Base-by-base conservation (phyloP, 306 rosid species). In the Dalbergia oliveri region DNA sequence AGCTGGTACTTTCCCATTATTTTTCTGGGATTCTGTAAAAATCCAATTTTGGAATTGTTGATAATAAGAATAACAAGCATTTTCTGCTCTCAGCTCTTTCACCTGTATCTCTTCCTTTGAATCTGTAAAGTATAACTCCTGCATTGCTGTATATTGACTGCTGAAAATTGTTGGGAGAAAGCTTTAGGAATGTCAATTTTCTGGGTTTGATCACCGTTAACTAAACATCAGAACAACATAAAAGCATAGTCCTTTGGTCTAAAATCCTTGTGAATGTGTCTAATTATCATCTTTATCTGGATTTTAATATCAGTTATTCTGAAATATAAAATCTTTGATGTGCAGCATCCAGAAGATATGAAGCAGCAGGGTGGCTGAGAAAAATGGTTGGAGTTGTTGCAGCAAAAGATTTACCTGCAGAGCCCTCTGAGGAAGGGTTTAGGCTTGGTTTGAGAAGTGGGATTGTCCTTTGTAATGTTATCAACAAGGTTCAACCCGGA, bases 401-500 rank as follows among this genome's bases (percentile, higher is more conserved):
- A 5, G 99, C 97, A 26, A 95, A 90, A 81, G 99, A 95, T 81
- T 87, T 95, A 75, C 99, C 98, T 0, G 99, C 97, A 13, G 97
- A 93, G 83, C 99, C 99, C 1, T 90, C 99, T 3, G 99, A 95
- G 86, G 98, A 95, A 77, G 99, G 90, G 88, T 90, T 95, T 58
- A 91, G 98, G 89, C 91, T 95, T 84, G 98, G 96, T 77, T 84
- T 95, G 80, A 90, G 98, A 83, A 95, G 98, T 84, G 99, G 99
- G 69, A 95, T 95, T 69, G 90, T 95, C 11, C 94, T 95, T 11
- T 95, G 99, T 78, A 95, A 91, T 82, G 99, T 86, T 57, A 86
- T 93, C 69, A 95, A 95, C 62, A 95, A 95, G 79, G 83, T 95
- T 87, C 97, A 93, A 73, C 65, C 97, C 16, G 99, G 98, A 76